These are phyloP conservation scores for Microcyclospora tardicrescens DNA, from an alignment of 2,329 filamentous ascomycete genomes.

Conservation along the genomic window DNA sequence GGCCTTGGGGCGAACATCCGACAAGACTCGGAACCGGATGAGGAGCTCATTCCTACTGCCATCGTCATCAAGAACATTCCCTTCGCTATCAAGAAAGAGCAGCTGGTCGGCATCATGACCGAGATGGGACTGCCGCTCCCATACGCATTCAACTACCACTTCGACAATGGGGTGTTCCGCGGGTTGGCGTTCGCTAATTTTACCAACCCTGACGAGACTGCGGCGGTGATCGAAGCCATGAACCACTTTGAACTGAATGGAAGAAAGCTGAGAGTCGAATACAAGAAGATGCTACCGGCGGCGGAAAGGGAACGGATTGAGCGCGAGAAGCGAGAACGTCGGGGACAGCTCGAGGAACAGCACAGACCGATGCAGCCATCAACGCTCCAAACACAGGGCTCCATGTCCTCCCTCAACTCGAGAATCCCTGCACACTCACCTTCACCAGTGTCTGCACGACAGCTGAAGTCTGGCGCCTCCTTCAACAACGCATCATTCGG, in stretches of 20 bases:
- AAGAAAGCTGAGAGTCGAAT: constrained; percentile 87
- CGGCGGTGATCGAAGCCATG: constrained; percentile 80
- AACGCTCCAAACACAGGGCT: constrained; percentile 71
- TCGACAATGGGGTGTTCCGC: constrained; percentile 82
- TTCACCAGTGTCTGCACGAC: constrained; percentile 51
- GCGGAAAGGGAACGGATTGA: constrained; percentile 93
- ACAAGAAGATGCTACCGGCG: constrained; percentile 98
- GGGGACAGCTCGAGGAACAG: constrained; percentile 93
- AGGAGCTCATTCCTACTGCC: constrained; percentile 92
- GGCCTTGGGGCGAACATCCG: constrained; percentile 27
- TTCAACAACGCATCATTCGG: constrained; percentile 16
- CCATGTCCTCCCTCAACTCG: constrained; percentile 65
- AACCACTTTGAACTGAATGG: constrained; percentile 95
- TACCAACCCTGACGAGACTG: constrained; percentile 86
- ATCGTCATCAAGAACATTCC: constrained; percentile 99
- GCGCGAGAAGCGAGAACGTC: constrained; percentile 87
- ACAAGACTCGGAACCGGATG: constrained; percentile 45
- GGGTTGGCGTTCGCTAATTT: constrained; percentile 97
- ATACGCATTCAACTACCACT: constrained; percentile 99
- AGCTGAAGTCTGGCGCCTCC: constrained; percentile 26
- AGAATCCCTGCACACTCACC: constrained; percentile 48
- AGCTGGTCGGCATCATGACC: constrained; percentile 83
- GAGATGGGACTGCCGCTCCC: constrained; percentile 86
- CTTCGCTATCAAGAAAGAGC: constrained; percentile 95
- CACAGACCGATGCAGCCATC: constrained; percentile 57